A percentile compares a stretch with the other conserved stretches of the same genome.
These are phyloP conservation scores for Pseudogymnoascus sp. DNA, from an alignment of 2,329 filamentous ascomycete genomes.

Conservation along the genomic window DNA sequence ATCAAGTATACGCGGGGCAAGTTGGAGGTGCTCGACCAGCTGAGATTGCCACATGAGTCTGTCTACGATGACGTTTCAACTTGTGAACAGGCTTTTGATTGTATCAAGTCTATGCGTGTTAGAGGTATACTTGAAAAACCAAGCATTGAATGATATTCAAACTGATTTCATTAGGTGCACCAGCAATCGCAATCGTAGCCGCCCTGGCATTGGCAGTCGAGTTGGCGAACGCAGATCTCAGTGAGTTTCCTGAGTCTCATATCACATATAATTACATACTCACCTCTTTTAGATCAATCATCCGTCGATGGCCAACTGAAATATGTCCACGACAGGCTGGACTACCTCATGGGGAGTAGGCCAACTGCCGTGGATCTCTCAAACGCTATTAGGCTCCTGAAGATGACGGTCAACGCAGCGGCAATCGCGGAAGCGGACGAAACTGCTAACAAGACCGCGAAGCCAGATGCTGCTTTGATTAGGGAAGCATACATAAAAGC, in stretches of 20 bases:
- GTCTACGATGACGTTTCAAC: conserved; percentile 67
- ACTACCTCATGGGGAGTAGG: conserved; percentile 80
- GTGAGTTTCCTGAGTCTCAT: conserved; percentile 26
- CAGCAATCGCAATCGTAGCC: conserved; percentile 97
- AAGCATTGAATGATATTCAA: neutral
- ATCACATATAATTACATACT: neutral
- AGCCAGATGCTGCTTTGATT: conserved; percentile 45
- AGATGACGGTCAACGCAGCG: conserved; percentile 47
- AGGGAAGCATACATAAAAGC: conserved; percentile 64
- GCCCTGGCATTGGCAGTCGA: conserved; percentile 83
- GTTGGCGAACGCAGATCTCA: conserved; percentile 48
- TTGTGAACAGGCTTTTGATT: conserved; percentile 69
- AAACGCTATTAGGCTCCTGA: conserved; percentile 79
- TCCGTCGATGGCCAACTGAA: conserved; percentile 50
- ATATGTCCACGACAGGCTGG: conserved; percentile 67
- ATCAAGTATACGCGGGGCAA: conserved; percentile 67
- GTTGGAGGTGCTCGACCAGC: conserved; percentile 72
- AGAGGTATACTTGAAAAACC: conserved; percentile 39
- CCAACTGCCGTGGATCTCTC: conserved; percentile 92
- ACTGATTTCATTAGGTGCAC: conserved; percentile 51
- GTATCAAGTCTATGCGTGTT: conserved; percentile 71
- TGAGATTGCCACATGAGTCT: conserved; percentile 72
- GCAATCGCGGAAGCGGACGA: conserved; percentile 32
- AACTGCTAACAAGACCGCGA: conserved; percentile 16
- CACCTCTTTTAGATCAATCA: conserved; percentile 1